These are phyloP conservation scores for Phytophthora fragariae DNA, from an alignment of 352 stramenopile species.

Conservation along the genomic window DNA sequence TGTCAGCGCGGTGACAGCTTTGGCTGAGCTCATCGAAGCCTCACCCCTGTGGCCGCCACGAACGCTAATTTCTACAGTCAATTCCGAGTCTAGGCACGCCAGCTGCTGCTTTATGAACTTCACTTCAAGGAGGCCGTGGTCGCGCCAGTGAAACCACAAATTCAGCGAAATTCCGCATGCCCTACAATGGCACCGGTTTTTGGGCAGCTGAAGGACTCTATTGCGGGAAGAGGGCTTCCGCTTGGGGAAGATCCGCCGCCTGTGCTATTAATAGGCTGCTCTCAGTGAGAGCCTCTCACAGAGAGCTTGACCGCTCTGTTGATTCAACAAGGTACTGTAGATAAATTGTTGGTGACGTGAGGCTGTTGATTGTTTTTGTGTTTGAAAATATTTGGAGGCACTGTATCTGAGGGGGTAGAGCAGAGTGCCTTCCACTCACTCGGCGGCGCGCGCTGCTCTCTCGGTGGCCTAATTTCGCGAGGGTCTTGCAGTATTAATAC, in stretches of 20 bases:
- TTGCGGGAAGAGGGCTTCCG: neutral
- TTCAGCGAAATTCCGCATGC: neutral
- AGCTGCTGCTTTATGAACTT: constrained; percentile 7
- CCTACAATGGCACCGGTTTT: constrained; percentile 11
- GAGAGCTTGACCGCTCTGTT: neutral
- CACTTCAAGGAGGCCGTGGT: constrained; percentile 5
- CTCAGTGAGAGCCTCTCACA: neutral
- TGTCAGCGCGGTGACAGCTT: constrained; percentile 22
- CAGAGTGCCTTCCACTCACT: neutral
- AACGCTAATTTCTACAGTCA: constrained; percentile 36
- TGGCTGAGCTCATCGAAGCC: constrained; percentile 1
- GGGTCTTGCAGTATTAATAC: neutral
- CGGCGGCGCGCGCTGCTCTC: neutral
- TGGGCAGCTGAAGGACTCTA: constrained; percentile 2
- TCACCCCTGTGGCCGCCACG: constrained; percentile 10
- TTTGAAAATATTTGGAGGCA: constrained; percentile 12
- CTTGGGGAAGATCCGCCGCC: constrained; percentile 9
- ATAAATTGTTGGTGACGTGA: neutral
- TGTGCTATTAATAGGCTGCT: neutral
- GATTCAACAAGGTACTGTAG: neutral
- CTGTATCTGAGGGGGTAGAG: constrained; percentile 11
- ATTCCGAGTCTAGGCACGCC: constrained; percentile 13
- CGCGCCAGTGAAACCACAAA: neutral
- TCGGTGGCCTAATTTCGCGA: neutral
- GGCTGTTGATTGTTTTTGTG: constrained; percentile 14